phyloP scores from a whole-genome alignment of 2,329 filamentous ascomycete genomes.

The Pestalotiopsis sp. region DNA sequence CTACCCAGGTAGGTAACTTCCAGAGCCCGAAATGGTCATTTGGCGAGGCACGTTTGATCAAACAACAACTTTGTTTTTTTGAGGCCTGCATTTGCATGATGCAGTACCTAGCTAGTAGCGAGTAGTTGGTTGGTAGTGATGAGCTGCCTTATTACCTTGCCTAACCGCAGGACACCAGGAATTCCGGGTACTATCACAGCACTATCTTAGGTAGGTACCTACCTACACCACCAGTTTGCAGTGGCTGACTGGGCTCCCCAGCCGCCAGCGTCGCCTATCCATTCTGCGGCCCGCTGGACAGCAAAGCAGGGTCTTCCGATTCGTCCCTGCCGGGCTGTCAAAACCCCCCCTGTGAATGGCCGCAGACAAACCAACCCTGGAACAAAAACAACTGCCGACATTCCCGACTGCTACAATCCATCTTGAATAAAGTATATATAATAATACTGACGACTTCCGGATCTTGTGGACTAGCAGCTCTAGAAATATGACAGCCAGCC shows the following conservation, averaged over 20 bases:
- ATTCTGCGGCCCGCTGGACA: neutral
- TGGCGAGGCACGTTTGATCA: neutral
- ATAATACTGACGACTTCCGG: too few relatives aligned
- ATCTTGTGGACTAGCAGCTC: too few relatives aligned
- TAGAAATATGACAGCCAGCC: too few relatives aligned
- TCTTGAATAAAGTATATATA: too few relatives aligned
- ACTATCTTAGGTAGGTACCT: neutral
- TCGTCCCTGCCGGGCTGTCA: neutral
- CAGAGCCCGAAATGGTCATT: neutral
- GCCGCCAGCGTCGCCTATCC: neutral
- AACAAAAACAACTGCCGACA: neutral
- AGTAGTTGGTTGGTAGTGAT: neutral
- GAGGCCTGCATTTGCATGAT: neutral
- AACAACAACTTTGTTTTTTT: neutral
- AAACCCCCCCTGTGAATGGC: neutral
- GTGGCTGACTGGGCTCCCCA: neutral
- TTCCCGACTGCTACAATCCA: neutral
- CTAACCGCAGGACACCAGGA: neutral
- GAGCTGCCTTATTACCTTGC: too few relatives aligned
- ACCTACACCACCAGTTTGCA: neutral
- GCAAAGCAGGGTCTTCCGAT: neutral
- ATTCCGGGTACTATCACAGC: neutral
- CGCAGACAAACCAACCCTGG: neutral
- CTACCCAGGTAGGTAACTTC: neutral
- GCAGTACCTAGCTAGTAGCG: neutral